Evolutionary conservation across 345 rosid species (phyloP), one percentile per base, ranked within the genome.

Genomic region (Eucalyptus albens): DNA sequence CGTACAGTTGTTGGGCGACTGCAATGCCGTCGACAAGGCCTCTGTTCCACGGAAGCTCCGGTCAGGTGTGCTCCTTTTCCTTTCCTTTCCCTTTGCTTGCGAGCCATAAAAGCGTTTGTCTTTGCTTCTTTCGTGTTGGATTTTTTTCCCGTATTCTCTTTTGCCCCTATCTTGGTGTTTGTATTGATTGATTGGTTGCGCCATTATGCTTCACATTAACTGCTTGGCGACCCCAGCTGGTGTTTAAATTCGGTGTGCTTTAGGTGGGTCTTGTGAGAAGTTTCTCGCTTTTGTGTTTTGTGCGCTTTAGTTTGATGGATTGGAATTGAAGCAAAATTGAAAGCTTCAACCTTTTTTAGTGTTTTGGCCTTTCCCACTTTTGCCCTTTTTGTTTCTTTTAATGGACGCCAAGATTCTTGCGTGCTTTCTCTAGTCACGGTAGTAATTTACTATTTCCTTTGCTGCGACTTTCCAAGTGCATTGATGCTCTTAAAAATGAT

Each of bases 31-130:
- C 88, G 94, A 91, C 92, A 97, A 95, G 92, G 94, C 98, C 92
- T 92, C 97, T 89, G 95, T 97, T 89, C 99, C 99, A 40, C 93
- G 99, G 89, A 97, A 95, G 96, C 95, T 96, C 90, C 99, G 99
- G 87, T 96, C 99, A 93, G 99, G 99, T 97, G 91, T 89, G 93
- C 90, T 53, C 24, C 88, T 93, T 91, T 91, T 89, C 90, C 85
- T 21, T 21, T 40, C 47, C 15, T 40, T 77, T 22, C 29, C 29
- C 85, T 77, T 77, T 77, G 85, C 85, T 40, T 40, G 85, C 47
- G 85, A 77, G 85, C 47, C 47, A 77, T 77, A 40, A 77, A 77
- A 40, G 85, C 85, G 90, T 91, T 55, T 59, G 56, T 59, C 27
- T 65, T 37, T 51, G 86, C 19, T 55, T 40, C 33, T n/a, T 27